These are phyloP conservation scores for Calonectria leucothoes DNA, from an alignment of 2,329 filamentous ascomycete genomes.

Conservation along the genomic window DNA sequence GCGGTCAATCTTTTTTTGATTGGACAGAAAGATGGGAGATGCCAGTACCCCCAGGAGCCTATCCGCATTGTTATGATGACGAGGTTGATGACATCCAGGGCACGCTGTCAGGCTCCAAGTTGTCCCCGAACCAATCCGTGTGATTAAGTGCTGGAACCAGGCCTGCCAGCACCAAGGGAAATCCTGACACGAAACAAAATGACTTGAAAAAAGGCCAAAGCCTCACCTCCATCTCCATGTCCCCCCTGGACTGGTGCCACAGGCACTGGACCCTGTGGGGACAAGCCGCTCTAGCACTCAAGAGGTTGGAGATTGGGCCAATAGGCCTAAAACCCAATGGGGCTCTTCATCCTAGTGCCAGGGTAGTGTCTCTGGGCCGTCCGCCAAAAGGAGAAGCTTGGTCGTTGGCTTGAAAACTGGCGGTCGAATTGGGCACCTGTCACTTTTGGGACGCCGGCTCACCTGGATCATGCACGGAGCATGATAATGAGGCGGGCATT, in stretches of 20 bases:
- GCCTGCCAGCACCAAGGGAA: not conserved
- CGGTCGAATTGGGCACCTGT: slow-evolving; percentile 29
- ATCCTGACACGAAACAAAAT: slow-evolving; percentile 15
- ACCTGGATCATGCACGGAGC: slow-evolving; percentile 9
- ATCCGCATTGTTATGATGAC: not conserved
- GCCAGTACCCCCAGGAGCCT: not conserved
- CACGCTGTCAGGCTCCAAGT: not conserved
- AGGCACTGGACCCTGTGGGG: slow-evolving; percentile 6
- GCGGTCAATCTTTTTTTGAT: not conserved
- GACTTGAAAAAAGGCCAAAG: not conserved
- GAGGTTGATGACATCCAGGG: not conserved
- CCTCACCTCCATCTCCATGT: not conserved
- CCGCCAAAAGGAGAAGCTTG: slow-evolving; percentile 31
- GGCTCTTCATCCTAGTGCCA: slow-evolving; percentile 13
- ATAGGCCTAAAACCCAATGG: slow-evolving; percentile 3
- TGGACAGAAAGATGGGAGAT: not conserved
- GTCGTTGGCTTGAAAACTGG: slow-evolving; percentile 36
- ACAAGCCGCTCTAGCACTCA: not conserved
- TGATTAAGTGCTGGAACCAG: not conserved
- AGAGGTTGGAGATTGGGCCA: slow-evolving; percentile 14
- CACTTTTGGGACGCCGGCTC: slow-evolving; percentile 30
- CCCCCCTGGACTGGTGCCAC: slow-evolving; percentile 1
- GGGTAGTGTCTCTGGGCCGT: slow-evolving; percentile 15
- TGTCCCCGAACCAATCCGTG: not conserved
- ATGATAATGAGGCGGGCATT: slow-evolving; percentile 10